phyloP scores from a whole-genome alignment of 1,139 yeast genomes.

The Suhomyces anneliseae region DNA sequence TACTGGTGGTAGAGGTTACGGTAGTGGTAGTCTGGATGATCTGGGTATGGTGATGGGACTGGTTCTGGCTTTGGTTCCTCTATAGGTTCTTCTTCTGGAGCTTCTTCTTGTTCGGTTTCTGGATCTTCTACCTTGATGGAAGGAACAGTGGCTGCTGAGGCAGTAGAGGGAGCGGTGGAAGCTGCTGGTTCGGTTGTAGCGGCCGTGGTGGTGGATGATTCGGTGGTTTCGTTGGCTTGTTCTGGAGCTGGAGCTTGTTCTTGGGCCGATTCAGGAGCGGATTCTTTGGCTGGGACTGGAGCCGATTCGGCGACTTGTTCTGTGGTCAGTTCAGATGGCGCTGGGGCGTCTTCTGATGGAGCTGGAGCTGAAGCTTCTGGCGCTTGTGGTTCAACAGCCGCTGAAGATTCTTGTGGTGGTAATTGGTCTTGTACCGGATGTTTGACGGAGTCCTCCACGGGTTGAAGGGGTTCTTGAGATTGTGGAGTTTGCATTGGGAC shows the following conservation, averaged over 20 bases:
- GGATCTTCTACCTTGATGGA: neutral
- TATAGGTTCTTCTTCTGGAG: neutral
- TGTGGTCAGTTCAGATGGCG: neutral
- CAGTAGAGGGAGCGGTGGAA: neutral
- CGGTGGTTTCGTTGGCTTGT: neutral
- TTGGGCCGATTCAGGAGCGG: neutral
- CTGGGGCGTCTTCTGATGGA: neutral
- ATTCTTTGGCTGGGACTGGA: neutral
- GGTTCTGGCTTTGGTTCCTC: neutral
- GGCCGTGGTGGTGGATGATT: neutral
- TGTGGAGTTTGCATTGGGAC: neutral
- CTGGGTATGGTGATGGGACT: constrained; percentile 3
- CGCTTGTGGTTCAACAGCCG: too few relatives aligned
- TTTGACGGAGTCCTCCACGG: too few relatives aligned
- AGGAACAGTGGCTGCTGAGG: neutral
- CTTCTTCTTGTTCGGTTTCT: neutral
- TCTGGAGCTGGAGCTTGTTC: neutral
- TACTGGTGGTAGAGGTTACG: constrained; percentile 27
- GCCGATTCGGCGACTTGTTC: neutral
- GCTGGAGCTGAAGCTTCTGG: too few relatives aligned
- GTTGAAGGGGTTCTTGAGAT: too few relatives aligned
- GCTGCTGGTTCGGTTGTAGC: neutral
- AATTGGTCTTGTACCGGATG: too few relatives aligned
- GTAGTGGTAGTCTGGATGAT: constrained; percentile 17
- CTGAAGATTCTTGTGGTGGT: too few relatives aligned